Evolutionary conservation across 2,329 filamentous ascomycete species (phyloP).

Genomic region (Botrytis byssoidea): DNA sequence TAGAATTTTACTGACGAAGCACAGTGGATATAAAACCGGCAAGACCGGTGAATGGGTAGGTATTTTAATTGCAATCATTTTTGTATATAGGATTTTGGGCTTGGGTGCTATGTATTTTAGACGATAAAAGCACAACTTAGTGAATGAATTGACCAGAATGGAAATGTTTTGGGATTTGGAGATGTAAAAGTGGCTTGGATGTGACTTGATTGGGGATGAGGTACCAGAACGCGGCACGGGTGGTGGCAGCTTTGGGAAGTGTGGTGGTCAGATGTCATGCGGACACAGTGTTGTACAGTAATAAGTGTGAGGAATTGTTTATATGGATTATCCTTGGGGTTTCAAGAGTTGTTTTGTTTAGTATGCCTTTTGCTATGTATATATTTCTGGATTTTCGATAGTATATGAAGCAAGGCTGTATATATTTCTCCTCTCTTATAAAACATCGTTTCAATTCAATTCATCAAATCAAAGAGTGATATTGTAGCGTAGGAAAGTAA

Average conservation of each 20-base stretch:
- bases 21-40: slow-evolving; percentile 59
- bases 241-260: not conserved
- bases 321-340: not conserved
- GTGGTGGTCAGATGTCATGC: not conserved
- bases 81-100: slow-evolving; percentile 68
- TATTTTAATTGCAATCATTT: slow-evolving; percentile 73
- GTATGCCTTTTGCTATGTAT: not conserved
- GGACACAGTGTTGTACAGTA: slow-evolving; percentile 1
- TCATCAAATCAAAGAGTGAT: not conserved
- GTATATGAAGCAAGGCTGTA: not conserved
- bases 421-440: not conserved
- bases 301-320: not conserved
- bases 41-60: slow-evolving; percentile 68
- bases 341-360: not conserved
- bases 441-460: not conserved
- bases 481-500: too few relatives aligned
- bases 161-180: not conserved
- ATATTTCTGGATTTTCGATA: not conserved
- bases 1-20: not conserved
- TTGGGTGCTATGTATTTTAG: slow-evolving; percentile 56
- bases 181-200: not conserved
- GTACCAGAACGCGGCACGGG: not conserved
- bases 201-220: not conserved
- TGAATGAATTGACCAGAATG: not conserved
- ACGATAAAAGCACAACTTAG: not conserved